Percentiles rank a stretch among this genome's conserved stretches.
Evolutionary conservation across 495 filamentous ascomycete species (phyloP).

Genomic region (Neurospora sp.): DNA sequence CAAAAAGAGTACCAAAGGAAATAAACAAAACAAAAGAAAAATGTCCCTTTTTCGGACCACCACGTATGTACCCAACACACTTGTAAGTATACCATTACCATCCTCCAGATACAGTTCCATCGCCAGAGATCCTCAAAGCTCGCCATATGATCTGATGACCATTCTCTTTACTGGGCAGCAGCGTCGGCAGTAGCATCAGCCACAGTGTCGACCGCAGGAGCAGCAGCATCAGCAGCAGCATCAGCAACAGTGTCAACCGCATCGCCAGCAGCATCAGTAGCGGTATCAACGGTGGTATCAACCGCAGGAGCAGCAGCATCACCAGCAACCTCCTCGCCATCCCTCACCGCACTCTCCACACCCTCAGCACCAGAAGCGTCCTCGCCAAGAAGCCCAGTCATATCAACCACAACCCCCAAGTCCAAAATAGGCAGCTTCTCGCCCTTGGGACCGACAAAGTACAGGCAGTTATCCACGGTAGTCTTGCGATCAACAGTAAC

Average conservation of each 20-base stretch:
- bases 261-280: not conserved
- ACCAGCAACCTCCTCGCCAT: not conserved
- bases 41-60: not conserved
- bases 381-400: constrained; percentile 16
- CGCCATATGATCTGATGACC: not conserved
- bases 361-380: not conserved
- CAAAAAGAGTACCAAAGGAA: not conserved
- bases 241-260: not conserved
- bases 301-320: not conserved
- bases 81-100: not conserved
- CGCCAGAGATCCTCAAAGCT: not conserved
- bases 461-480: constrained; percentile 8
- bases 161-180: not conserved
- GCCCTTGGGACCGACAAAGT: constrained; percentile 1
- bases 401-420: not conserved
- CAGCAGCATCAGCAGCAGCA: not conserved
- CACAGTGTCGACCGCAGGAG: not conserved
- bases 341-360: not conserved
- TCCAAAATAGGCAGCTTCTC: constrained; percentile 1
- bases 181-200: not conserved
- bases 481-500: not conserved
- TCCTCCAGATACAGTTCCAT: not conserved
- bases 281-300: no score
- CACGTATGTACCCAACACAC: not conserved
- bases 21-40: not conserved